A percentile compares a stretch with the other conserved stretches of the same genome.
Evolutionary conservation across 108 stramenopile genomes (phyloP).

Genomic region (Bacterosira constricta): DNA sequence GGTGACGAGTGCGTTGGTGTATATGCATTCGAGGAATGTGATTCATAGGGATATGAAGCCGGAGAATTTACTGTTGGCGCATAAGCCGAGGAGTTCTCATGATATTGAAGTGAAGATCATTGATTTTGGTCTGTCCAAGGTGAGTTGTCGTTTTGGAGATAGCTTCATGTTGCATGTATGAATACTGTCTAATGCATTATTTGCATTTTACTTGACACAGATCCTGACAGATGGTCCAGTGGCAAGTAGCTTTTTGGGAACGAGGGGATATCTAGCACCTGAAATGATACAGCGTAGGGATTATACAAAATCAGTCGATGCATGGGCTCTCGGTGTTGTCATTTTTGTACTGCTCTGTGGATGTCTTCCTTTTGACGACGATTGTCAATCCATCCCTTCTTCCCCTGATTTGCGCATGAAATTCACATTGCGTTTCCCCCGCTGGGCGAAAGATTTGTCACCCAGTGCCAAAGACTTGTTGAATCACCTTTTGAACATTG

Average conservation of each 20-base stretch:
- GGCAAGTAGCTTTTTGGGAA: conserved; percentile 90
- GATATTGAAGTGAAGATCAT: conserved; percentile 95
- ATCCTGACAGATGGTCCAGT: conserved; percentile 74
- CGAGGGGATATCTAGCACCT: conserved; percentile 95
- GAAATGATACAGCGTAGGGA: conserved; percentile 97
- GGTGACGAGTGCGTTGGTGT: conserved; percentile 92
- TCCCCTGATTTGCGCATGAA: conserved; percentile 75
- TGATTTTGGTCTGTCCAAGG: conserved; percentile 96
- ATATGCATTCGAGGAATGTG: conserved; percentile 95
- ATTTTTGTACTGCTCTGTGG: conserved; percentile 94
- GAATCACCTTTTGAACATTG: conserved; percentile 85
- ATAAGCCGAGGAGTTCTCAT: conserved; percentile 48
- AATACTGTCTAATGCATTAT: not conserved
- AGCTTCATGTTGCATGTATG: not conserved
- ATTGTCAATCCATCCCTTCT: conserved; percentile 78
- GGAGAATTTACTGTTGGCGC: conserved; percentile 86
- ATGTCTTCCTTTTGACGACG: conserved; percentile 98
- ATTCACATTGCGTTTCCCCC: conserved; percentile 92
- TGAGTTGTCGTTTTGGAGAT: conserved; percentile 26
- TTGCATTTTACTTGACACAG: conserved; percentile 26
- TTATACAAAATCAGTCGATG: conserved; percentile 81
- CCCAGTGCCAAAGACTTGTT: conserved; percentile 93
- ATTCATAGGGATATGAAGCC: conserved; percentile 98
- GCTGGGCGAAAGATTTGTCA: conserved; percentile 93
- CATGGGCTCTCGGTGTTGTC: conserved; percentile 93